Conservation (phyloP, 2,329 filamentous ascomycete genomes). For the Penicillium glabrum region DNA sequence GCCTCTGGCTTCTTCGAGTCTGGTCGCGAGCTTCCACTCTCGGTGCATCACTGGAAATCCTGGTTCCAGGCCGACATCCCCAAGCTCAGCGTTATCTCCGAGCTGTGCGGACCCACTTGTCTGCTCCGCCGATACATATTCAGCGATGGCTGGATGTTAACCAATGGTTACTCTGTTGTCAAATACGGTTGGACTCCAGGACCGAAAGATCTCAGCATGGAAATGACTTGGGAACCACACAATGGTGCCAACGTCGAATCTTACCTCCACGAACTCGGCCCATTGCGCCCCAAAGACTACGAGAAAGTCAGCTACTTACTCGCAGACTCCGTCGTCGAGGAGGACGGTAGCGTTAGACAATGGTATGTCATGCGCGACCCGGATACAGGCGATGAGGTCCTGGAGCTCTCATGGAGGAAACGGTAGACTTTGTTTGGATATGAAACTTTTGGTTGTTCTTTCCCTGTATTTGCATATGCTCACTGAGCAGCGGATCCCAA, state of each 20-base stretch:
- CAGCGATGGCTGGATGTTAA: conserved; percentile 49
- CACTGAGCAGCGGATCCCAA: background rate
- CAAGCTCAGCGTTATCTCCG: conserved; percentile 50
- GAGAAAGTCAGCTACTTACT: conserved; percentile 56
- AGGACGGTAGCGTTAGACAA: conserved; percentile 51
- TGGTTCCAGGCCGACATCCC: conserved; percentile 56
- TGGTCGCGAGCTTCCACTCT: conserved; percentile 52
- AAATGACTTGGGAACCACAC: conserved; percentile 55
- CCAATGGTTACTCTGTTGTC: conserved; percentile 61
- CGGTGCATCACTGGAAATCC: conserved; percentile 64
- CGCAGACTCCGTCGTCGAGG: conserved; percentile 45
- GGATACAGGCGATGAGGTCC: conserved; percentile 39
- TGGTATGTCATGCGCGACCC: conserved; percentile 53
- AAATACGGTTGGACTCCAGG: conserved; percentile 49
- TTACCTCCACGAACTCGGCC: conserved; percentile 57
- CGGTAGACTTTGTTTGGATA: conserved; percentile 8
- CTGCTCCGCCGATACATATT: conserved; percentile 58
- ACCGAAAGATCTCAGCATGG: conserved; percentile 47
- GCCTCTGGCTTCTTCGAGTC: conserved; percentile 62
- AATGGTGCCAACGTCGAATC: conserved; percentile 42
- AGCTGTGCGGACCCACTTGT: conserved; percentile 57
- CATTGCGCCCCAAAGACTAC: conserved; percentile 45
- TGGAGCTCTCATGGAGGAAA: conserved; percentile 41
- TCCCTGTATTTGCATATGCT: conserved; percentile 7
- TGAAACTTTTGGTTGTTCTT: background rate